Evolutionary conservation across 139 green algal species (phyloP).

Genomic region (Picochlorum costavermella): DNA sequence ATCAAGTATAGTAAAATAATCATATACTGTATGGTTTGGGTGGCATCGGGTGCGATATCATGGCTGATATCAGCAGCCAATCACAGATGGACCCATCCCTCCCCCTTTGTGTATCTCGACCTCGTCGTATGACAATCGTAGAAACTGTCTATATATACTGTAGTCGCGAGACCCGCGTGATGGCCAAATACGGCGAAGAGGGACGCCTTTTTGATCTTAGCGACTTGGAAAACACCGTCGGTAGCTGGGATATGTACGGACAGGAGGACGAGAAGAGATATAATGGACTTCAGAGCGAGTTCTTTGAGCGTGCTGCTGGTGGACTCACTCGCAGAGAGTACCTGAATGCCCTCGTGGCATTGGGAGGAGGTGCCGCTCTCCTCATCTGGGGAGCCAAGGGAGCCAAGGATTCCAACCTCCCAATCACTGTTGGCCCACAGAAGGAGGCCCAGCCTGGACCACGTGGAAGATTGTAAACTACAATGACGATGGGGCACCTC

Average conservation of each 20-base stretch:
- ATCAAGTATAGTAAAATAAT: too few species aligned
- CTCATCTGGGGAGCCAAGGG: conserved; percentile 62
- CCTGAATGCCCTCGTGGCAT: conserved; percentile 68
- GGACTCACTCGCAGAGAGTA: conserved; percentile 76
- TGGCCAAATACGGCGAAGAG: conserved; percentile 78
- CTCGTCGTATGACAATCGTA: background rate
- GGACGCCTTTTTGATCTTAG: conserved; percentile 79
- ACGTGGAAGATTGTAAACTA: conserved; percentile 21
- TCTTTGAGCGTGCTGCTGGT: conserved; percentile 83
- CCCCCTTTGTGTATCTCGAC: too few species aligned
- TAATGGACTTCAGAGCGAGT: conserved; percentile 67
- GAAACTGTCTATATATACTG: background rate
- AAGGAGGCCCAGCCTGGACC: conserved; percentile 27
- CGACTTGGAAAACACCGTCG: conserved; percentile 85
- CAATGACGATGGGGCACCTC: background rate
- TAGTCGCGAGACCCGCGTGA: conserved; percentile 42
- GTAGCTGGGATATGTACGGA: conserved; percentile 89
- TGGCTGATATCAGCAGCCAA: too few species aligned
- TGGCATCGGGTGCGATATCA: too few species aligned
- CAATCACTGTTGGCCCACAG: conserved; percentile 83
- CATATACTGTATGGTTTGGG: too few species aligned
- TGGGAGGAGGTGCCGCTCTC: conserved; percentile 46
- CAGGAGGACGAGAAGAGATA: conserved; percentile 81
- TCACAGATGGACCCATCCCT: too few species aligned
- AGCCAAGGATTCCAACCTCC: conserved; percentile 67